These are phyloP conservation scores for Diospyros lotus DNA, from an alignment of 148 eudicot genomes.

Conservation along the genomic window DNA sequence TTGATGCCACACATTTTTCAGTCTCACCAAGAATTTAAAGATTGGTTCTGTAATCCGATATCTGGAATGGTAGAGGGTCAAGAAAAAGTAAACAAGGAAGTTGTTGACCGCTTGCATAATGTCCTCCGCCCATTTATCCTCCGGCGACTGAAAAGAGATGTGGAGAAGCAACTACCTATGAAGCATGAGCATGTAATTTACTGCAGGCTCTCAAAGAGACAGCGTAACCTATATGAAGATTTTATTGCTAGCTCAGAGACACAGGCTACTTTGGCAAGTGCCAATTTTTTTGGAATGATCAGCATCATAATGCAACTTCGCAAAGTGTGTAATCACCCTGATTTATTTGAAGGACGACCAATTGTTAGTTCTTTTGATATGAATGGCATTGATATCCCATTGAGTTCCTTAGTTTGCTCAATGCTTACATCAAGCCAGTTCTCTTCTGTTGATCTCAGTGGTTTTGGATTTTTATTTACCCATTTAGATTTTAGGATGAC, in stretches of 20 bases:
- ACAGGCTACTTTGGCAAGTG: constrained; percentile 89
- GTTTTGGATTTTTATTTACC: constrained; percentile 75
- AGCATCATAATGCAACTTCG: constrained; percentile 99
- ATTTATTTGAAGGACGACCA: constrained; percentile 98
- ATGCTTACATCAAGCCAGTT: constrained; percentile 51
- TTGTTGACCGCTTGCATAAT: constrained; percentile 96
- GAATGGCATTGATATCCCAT: constrained; percentile 74
- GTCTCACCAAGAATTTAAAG: constrained; percentile 99
- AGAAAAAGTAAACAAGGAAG: constrained; percentile 94
- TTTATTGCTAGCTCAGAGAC: constrained; percentile 98
- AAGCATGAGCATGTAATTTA: constrained; percentile 90
- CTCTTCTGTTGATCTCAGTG: constrained; percentile 61
- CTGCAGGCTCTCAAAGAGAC: constrained; percentile 96
- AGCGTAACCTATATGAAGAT: constrained; percentile 94
- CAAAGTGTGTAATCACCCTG: constrained; percentile 99
- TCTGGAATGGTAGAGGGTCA: constrained; percentile 99
- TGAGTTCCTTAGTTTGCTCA: constrained; percentile 77
- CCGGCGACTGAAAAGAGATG: constrained; percentile 95
- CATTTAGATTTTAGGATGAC: constrained; percentile 78
- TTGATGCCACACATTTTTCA: constrained; percentile 99
- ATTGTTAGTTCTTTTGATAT: constrained; percentile 97
- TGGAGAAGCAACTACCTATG: constrained; percentile 90
- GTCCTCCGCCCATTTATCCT: constrained; percentile 97
- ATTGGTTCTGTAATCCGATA: constrained; percentile 98
- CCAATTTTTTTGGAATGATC: constrained; percentile 94